These are phyloP conservation scores for Rubia tinctorum DNA, from an alignment of 305 asterid genomes.

Conservation along the genomic window DNA sequence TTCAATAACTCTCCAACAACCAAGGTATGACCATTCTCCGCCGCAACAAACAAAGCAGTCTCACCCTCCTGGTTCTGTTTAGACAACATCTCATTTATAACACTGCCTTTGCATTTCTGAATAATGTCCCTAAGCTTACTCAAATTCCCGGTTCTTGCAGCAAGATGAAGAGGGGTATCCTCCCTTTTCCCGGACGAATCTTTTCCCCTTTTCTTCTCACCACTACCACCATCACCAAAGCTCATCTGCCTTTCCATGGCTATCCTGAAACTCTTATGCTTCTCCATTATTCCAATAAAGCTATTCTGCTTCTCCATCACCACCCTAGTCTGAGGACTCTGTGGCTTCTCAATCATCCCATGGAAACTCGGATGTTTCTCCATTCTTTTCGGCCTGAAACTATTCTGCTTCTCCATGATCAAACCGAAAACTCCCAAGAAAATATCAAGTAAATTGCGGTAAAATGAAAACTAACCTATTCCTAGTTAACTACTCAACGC, in stretches of 20 bases:
- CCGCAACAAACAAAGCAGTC: constrained; percentile 80
- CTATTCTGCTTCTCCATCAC: constrained; percentile 85
- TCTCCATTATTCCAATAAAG: constrained; percentile 87
- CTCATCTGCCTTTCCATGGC: constrained; percentile 92
- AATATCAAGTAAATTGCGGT: constrained; percentile 13
- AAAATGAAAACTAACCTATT: background rate
- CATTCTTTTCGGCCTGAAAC: constrained; percentile 28
- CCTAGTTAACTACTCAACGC: background rate
- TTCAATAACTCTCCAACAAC: constrained; percentile 80
- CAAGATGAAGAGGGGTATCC: constrained; percentile 84
- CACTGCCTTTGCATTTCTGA: constrained; percentile 49
- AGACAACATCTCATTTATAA: constrained; percentile 53
- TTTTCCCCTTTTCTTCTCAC: constrained; percentile 65
- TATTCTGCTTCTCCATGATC: constrained; percentile 26
- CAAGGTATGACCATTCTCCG: constrained; percentile 70
- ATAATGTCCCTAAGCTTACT: constrained; percentile 68
- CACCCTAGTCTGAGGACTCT: constrained; percentile 48
- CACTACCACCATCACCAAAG: constrained; percentile 83
- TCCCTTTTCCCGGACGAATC: constrained; percentile 96
- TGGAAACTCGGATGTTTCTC: constrained; percentile 67
- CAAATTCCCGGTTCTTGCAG: constrained; percentile 84
- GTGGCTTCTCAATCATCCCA: constrained; percentile 58
- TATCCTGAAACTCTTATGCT: constrained; percentile 90
- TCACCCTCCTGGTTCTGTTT: constrained; percentile 96
- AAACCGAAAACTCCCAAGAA: constrained; percentile 13